These are phyloP conservation scores for Globisporangium paroecandrum DNA, from an alignment of 352 stramenopile species.

Conservation along the genomic window DNA sequence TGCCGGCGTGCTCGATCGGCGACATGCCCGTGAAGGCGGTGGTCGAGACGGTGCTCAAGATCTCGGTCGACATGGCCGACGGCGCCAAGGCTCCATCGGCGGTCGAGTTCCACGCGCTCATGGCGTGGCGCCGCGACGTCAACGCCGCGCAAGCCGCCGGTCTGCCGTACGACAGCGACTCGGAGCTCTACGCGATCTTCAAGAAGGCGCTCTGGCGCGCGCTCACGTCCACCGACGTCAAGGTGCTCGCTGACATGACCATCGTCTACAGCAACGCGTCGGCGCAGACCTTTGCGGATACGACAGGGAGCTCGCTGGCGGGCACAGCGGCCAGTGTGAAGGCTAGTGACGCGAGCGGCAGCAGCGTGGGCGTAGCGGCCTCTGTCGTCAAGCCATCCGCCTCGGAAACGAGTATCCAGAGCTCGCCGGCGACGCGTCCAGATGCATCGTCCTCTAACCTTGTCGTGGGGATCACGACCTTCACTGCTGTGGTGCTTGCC, in stretches of 20 bases:
- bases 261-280: constrained; percentile 27
- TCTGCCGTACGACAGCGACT: constrained; percentile 48
- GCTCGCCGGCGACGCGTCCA: constrained; percentile 13
- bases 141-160: constrained; percentile 44
- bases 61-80: constrained; percentile 39
- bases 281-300: constrained; percentile 26
- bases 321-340: constrained; percentile 31
- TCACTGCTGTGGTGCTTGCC: not conserved
- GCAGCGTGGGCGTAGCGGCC: not conserved
- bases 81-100: constrained; percentile 27
- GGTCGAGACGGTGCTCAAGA: constrained; percentile 65
- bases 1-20: constrained; percentile 48
- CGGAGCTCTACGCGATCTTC: constrained; percentile 45
- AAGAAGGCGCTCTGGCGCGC: constrained; percentile 37
- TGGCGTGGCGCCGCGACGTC: constrained; percentile 51
- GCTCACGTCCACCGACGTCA: constrained; percentile 36
- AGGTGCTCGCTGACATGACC: constrained; percentile 36
- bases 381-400: not conserved
- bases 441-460: not conserved
- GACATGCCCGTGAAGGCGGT: constrained; percentile 48
- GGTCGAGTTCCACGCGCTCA: constrained; percentile 41
- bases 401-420: constrained; percentile 18
- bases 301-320: constrained; percentile 25
- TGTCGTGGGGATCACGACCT: not conserved
- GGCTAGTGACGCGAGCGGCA: constrained; percentile 14